Base-by-base conservation (phyloP, 139 green algal genomes). In the Mesostigma viride region DNA sequence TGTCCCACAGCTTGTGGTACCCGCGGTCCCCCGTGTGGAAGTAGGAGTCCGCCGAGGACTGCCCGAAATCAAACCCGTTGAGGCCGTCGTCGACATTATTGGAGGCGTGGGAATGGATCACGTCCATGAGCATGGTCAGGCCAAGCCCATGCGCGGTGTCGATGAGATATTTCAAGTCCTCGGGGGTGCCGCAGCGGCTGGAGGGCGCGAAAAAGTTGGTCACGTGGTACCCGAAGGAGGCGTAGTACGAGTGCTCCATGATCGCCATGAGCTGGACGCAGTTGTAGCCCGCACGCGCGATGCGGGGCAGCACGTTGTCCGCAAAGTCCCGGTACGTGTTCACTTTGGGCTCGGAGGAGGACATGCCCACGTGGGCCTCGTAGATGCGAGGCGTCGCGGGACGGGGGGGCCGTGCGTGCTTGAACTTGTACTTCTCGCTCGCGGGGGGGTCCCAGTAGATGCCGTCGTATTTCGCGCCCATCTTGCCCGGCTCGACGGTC, bases 291-390 rank as follows among this genome's bases (percentile, higher is more conserved):
- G 75, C 72, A 1, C 63, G 67, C 45, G 81, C 77, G 69, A 96
- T 85, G 46, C 88, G 78, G 3, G 91, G 91, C 33, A 96, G 76
- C 31, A 97, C 84, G 22, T 86, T 76, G 34, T 88, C 77, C 22
- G 81, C 86, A 79, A 96, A 96, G 28, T 96, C 76, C 0, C 70
- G 66, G 72, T 96, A 97, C 8, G 79, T 83, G 22, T 78, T 74
- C 5, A 97, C 88, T 0, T 67, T 56, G 14, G 64, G 60, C 74
- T 79, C 75, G 14, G 58, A 30, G 1, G 78, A 77, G 67, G 72
- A 84, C 92, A 98, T 98, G 45, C 92, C 92, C 31, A 97, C 92
- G 70, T 97, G 92, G 0, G 89, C 86, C 81, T 97, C 92, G 70
- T 97, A 98, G 61, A 98, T 94, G 47, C 83, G 81, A 30, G 91